Percentiles rank a stretch among this genome's conserved stretches.
Evolutionary conservation across 345 rosid genomes (phyloP).

Genomic region (Passiflora organensis): DNA sequence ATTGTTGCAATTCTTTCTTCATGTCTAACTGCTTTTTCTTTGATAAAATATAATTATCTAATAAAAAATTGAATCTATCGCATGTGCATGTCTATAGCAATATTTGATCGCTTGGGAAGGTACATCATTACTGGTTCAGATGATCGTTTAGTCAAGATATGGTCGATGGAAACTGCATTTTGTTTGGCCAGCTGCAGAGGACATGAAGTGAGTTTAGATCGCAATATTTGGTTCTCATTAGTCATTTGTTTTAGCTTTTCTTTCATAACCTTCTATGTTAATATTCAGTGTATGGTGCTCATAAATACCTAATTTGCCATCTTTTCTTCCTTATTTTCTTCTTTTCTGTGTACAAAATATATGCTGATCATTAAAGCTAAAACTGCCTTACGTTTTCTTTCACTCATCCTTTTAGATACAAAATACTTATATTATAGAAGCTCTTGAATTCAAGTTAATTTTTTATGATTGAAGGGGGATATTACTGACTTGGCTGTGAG

Average conservation of each 20-base stretch:
- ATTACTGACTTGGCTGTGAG: conserved; percentile 98
- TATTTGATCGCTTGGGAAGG: conserved; percentile 90
- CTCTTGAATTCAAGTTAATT: conserved; percentile 12
- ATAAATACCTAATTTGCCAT: neutral
- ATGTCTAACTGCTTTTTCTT: neutral
- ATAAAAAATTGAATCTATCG: conserved; percentile 1
- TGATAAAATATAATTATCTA: neutral
- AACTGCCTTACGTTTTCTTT: neutral
- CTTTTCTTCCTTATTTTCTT: neutral
- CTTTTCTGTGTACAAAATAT: neutral
- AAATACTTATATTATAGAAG: neutral
- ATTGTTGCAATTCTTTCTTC: no score
- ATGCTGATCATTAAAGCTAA: neutral
- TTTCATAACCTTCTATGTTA: no score
- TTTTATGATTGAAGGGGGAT: conserved; percentile 64
- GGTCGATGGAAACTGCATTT: conserved; percentile 99
- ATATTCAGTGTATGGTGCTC: no score
- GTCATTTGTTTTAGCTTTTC: no score
- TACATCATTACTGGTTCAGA: conserved; percentile 96
- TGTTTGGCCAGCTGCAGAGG: conserved; percentile 99
- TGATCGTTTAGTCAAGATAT: conserved; percentile 96
- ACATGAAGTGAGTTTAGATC: conserved; percentile 73
- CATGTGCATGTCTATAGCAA: conserved; percentile 54
- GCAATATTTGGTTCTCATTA: neutral
- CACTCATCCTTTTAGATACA: no score